Evolutionary conservation across 179 eudicot species (phyloP).

Genomic region (Vitellaria paradoxa): DNA sequence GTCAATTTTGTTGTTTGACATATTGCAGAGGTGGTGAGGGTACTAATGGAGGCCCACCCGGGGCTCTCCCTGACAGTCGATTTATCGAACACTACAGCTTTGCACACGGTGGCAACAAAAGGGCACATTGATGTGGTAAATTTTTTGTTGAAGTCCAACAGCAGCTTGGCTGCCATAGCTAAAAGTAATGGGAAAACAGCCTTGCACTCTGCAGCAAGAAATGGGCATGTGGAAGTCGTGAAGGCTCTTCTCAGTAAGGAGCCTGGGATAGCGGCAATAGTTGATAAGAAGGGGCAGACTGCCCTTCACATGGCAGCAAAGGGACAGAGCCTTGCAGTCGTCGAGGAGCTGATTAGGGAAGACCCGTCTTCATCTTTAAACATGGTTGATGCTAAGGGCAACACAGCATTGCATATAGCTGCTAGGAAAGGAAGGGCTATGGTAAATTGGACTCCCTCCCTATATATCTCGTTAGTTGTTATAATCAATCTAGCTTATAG

Average conservation of each 20-base stretch:
- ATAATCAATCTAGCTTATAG: too few species aligned
- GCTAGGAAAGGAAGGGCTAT: conserved; percentile 81
- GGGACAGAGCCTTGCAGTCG: conserved; percentile 71
- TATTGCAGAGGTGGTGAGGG: conserved; percentile 76
- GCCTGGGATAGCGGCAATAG: conserved; percentile 62
- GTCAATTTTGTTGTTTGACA: conserved; percentile 8
- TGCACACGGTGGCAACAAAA: conserved; percentile 93
- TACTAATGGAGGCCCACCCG: conserved; percentile 65
- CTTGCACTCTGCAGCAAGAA: conserved; percentile 93
- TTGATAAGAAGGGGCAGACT: conserved; percentile 91
- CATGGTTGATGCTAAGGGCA: conserved; percentile 80
- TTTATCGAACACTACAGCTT: conserved; percentile 81
- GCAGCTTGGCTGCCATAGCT: conserved; percentile 88
- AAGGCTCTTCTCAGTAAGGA: conserved; percentile 72
- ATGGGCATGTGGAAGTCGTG: conserved; percentile 91
- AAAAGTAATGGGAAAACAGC: conserved; percentile 87
- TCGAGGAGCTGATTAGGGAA: conserved; percentile 64
- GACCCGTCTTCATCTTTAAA: conserved; percentile 64
- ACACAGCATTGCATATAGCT: conserved; percentile 85
- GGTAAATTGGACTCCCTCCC: conserved; percentile 32
- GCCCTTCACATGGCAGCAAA: conserved; percentile 97
- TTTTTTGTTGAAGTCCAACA: conserved; percentile 76
- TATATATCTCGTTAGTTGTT: too few species aligned
- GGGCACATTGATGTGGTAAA: conserved; percentile 80
- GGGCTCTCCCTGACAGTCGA: conserved; percentile 98